Conservation (phyloP, 106 monocot genomes). For the Platanthera guangdongensis region DNA sequence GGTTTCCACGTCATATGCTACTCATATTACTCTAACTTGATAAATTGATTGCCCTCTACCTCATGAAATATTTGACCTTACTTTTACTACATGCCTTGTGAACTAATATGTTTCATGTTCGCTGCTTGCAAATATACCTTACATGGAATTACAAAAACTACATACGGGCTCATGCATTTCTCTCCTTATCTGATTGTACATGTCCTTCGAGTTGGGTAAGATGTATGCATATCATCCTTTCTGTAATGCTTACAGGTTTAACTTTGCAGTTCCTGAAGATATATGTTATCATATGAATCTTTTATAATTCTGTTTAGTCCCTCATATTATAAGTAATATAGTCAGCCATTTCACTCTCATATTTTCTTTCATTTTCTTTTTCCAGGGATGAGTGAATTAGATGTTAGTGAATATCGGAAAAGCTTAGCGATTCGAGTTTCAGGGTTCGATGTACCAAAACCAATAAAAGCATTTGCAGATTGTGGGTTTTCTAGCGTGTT, state of each 20-base stretch:
- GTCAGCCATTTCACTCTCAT: neutral
- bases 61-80: neutral
- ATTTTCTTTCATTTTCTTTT: slow-evolving; percentile 7
- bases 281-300: neutral
- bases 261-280: neutral
- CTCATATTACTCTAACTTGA: neutral
- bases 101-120: neutral
- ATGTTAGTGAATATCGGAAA: slow-evolving; percentile 78
- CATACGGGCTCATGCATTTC: neutral
- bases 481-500: slow-evolving; percentile 65
- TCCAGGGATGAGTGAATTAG: slow-evolving; percentile 85
- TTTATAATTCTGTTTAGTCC: neutral
- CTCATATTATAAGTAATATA: neutral
- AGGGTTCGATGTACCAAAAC: slow-evolving; percentile 89
- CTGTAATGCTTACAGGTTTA: neutral
- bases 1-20: neutral
- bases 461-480: slow-evolving; percentile 76
- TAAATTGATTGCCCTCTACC: neutral
- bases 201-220: neutral
- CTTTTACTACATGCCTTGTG: neutral
- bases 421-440: slow-evolving; percentile 78
- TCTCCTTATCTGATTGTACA: neutral
- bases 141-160: no score
- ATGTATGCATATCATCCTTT: neutral
- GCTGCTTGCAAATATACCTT: neutral